These are phyloP conservation scores for Pinus taeda DNA, from an alignment of 75 land plant genomes.

Conservation along the genomic window DNA sequence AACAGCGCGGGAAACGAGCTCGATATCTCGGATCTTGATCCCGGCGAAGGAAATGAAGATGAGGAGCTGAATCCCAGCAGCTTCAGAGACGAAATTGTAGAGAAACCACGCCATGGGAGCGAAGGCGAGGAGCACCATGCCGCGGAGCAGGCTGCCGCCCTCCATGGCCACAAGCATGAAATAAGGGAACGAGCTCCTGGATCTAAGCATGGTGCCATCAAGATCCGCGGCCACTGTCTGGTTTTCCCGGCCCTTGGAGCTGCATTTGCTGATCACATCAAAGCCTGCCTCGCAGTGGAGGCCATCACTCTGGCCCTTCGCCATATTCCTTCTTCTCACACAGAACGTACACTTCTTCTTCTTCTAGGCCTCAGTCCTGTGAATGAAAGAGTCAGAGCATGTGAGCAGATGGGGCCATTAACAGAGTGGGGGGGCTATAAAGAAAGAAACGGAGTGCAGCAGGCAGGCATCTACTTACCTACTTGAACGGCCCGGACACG, in stretches of 20 bases:
- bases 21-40: slow-evolving; percentile 63
- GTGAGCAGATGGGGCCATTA: background rate
- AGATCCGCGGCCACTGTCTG: slow-evolving; percentile 81
- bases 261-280: slow-evolving; percentile 52
- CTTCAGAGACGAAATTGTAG: slow-evolving; percentile 62
- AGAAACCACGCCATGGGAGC: slow-evolving; percentile 55
- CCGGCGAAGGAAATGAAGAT: slow-evolving; percentile 75
- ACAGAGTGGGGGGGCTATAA: background rate
- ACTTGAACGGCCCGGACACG: background rate
- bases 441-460: background rate
- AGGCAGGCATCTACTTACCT: background rate
- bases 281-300: background rate
- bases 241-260: slow-evolving; percentile 34
- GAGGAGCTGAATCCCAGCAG: slow-evolving; percentile 49
- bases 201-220: slow-evolving; percentile 83
- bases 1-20: slow-evolving; percentile 73
- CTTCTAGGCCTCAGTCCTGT: background rate
- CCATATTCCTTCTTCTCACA: background rate
- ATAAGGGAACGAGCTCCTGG: slow-evolving; percentile 78
- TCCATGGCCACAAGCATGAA: slow-evolving; percentile 91
- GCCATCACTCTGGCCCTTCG: slow-evolving; percentile 1
- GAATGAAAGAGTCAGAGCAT: background rate
- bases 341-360: background rate
- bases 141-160: slow-evolving; percentile 69
- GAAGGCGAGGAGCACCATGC: slow-evolving; percentile 42